Percentiles rank a stretch among this genome's conserved stretches.
Evolutionary conservation across 805 yeast species (phyloP).

Genomic region (Starmera dryadoides): DNA sequence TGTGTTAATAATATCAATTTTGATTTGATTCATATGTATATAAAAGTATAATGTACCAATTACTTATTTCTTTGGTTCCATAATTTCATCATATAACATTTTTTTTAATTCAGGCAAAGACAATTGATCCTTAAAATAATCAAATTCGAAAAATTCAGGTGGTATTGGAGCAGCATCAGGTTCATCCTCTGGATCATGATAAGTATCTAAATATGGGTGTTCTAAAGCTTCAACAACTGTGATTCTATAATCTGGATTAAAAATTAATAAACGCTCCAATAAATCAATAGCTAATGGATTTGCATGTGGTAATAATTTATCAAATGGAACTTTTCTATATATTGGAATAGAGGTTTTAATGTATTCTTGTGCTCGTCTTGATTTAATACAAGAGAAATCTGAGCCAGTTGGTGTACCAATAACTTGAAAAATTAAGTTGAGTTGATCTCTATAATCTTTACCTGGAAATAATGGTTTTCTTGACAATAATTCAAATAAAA

Average conservation of each 20-base stretch:
- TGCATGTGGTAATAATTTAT: slow-evolving; percentile 36
- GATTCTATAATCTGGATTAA: slow-evolving; percentile 78
- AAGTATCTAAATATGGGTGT: slow-evolving; percentile 82
- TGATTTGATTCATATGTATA: no score
- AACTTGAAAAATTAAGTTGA: slow-evolving; percentile 75
- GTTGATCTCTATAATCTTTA: slow-evolving; percentile 85
- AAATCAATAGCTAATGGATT: slow-evolving; percentile 66
- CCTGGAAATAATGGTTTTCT: slow-evolving; percentile 93
- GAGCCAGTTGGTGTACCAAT: slow-evolving; percentile 84
- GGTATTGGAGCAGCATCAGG: slow-evolving; percentile 82
- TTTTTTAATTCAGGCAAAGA: slow-evolving; percentile 69
- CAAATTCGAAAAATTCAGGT: slow-evolving; percentile 84
- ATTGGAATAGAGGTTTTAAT: slow-evolving; percentile 66
- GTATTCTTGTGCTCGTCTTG: slow-evolving; percentile 83
- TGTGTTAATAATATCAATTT: no score
- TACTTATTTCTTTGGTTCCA: slow-evolving; percentile 22
- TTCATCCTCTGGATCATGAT: slow-evolving; percentile 93
- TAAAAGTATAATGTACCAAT: no score
- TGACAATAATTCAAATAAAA: slow-evolving; percentile 80
- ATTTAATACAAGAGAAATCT: slow-evolving; percentile 67
- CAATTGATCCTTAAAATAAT: slow-evolving; percentile 72
- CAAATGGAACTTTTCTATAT: slow-evolving; percentile 51
- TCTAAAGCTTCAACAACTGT: slow-evolving; percentile 76
- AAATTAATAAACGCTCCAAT: slow-evolving; percentile 62
- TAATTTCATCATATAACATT: slow-evolving; percentile 74